These are phyloP conservation scores for Cryptococcus depauperatus DNA, from an alignment of 1,284 basidiomycete genomes.

Conservation along the genomic window DNA sequence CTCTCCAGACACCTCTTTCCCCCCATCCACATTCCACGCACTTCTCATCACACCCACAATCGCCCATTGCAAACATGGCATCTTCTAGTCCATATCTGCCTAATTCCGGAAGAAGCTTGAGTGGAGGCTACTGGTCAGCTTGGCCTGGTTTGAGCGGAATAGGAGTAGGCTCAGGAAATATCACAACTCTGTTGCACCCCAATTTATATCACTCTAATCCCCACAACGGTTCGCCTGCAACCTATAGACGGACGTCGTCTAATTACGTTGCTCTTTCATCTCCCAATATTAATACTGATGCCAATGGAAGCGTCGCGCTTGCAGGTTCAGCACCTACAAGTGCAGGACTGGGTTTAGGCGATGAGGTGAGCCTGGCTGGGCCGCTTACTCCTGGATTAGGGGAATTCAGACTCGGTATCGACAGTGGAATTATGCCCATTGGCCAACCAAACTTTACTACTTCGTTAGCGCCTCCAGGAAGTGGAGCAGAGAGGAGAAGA, in stretches of 20 bases:
- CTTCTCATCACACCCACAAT: constrained; percentile 4
- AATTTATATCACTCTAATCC: constrained; percentile 6
- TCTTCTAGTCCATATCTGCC: constrained; percentile 1
- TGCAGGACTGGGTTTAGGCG: neutral
- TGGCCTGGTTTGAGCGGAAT: no score
- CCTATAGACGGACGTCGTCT: constrained; percentile 17
- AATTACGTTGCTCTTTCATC: constrained; percentile 3
- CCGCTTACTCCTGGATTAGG: constrained; percentile 29
- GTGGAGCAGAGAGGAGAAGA: constrained; percentile 20
- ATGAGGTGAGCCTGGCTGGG: constrained; percentile 14
- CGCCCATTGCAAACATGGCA: constrained; percentile 6
- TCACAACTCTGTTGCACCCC: constrained; percentile 13
- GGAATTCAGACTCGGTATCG: neutral
- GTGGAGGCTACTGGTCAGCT: constrained; percentile 14
- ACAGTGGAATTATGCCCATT: neutral
- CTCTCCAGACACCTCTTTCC: constrained; percentile 8
- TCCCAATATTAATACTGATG: neutral
- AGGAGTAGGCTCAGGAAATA: constrained; percentile 25
- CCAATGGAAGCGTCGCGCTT: neutral
- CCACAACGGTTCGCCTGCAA: constrained; percentile 13
- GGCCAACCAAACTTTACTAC: neutral
- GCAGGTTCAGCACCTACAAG: neutral
- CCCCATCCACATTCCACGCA: no score
- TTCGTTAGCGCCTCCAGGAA: neutral
- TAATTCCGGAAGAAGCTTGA: constrained; percentile 2